These are phyloP conservation scores for Cynara cardunculus DNA, from an alignment of 129 eudicot species.

Conservation along the genomic window DNA sequence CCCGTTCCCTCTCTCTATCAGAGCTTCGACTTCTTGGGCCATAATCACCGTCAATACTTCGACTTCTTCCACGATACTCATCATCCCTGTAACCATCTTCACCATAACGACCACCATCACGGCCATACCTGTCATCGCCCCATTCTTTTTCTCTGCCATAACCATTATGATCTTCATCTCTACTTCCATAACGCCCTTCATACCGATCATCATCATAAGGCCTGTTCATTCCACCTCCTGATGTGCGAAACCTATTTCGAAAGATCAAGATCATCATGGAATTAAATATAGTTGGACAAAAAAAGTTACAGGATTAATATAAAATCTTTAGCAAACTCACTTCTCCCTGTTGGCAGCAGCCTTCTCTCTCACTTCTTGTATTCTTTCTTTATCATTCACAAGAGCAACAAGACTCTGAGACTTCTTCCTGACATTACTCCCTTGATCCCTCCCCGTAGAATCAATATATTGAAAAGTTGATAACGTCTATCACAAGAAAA, in stretches of 20 bases:
- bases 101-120: slow-evolving; percentile 54
- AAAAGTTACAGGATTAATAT: not conserved
- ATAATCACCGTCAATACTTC: slow-evolving; percentile 48
- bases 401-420: slow-evolving; percentile 84
- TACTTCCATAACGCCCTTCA: slow-evolving; percentile 38
- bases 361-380: slow-evolving; percentile 89
- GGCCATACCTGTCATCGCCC: slow-evolving; percentile 56
- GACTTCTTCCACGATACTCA: slow-evolving; percentile 70
- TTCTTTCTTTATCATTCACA: slow-evolving; percentile 84
- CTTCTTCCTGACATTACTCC: slow-evolving; percentile 82
- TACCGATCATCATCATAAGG: slow-evolving; percentile 38
- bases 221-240: slow-evolving; percentile 65
- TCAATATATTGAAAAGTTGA: slow-evolving; percentile 87
- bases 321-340: slow-evolving; percentile 41
- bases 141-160: slow-evolving; percentile 66
- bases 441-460: slow-evolving; percentile 95
- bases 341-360: slow-evolving; percentile 85
- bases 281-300: not conserved
- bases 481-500: slow-evolving; percentile 48
- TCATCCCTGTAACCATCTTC: slow-evolving; percentile 65
- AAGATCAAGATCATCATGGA: not conserved
- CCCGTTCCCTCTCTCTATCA: slow-evolving; percentile 55
- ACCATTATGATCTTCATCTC: slow-evolving; percentile 68
- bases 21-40: slow-evolving; percentile 74
- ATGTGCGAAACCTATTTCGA: slow-evolving; percentile 53